These are phyloP conservation scores for Paxillus involutus DNA, from an alignment of 768 basidiomycete species.

Conservation along the genomic window DNA sequence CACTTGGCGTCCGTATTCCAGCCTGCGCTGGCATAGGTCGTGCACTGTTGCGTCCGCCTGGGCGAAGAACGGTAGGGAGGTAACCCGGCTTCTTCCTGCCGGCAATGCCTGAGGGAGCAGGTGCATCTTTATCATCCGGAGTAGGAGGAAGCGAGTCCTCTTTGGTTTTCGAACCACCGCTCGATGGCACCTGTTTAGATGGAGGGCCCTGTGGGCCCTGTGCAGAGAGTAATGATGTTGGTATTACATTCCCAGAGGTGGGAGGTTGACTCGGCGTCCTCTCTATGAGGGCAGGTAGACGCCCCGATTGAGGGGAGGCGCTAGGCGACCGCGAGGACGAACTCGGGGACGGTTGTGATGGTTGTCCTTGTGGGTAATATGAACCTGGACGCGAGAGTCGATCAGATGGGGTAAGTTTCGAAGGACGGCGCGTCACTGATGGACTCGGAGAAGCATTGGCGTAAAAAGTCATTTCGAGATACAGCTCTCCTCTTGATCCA, in stretches of 20 bases:
- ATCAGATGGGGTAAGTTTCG: conserved; percentile 52
- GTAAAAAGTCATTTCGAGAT: conserved; percentile 93
- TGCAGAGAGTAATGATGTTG: conserved; percentile 25
- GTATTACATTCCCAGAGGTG: conserved; percentile 9
- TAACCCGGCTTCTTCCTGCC: conserved; percentile 17
- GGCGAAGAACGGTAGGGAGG: conserved; percentile 45
- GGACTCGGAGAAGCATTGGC: conserved; percentile 66
- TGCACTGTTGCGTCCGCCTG: conserved; percentile 29
- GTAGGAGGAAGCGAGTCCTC: conserved; percentile 42
- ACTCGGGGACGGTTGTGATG: conserved; percentile 16
- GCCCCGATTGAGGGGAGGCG: conserved; percentile 13
- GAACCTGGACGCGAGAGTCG: conserved; percentile 45
- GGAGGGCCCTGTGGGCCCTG: conserved; percentile 4
- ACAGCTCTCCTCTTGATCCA: conserved; percentile 78
- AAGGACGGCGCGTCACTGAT: conserved; percentile 50
- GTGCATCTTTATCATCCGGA: conserved; percentile 28
- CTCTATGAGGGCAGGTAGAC: conserved; percentile 8
- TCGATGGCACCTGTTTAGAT: conserved; percentile 8
- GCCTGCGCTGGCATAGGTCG: conserved; percentile 19
- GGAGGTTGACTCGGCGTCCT: conserved; percentile 8
- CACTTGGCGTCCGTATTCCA: conserved; percentile 10
- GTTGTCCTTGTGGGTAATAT: conserved; percentile 19
- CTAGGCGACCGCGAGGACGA: conserved; percentile 4
- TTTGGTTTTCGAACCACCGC: conserved; percentile 16
- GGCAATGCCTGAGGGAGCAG: conserved; percentile 17